phyloP scores from a whole-genome alignment of 768 basidiomycete genomes.

The Rhodotorula babjevae region DNA sequence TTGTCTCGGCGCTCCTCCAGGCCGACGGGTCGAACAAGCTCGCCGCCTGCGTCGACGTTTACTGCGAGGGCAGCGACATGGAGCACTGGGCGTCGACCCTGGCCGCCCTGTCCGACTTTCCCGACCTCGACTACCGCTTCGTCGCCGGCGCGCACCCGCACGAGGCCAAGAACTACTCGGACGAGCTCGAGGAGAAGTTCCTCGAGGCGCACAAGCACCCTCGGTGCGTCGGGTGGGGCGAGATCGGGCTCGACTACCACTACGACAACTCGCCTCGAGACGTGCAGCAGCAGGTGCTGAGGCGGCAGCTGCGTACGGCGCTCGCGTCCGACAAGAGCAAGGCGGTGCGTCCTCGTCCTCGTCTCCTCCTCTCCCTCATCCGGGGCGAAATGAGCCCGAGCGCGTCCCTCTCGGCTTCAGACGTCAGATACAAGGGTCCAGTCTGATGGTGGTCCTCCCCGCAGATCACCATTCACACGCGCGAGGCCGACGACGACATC shows the following conservation, averaged over 20 bases:
- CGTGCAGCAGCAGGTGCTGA: slow-evolving; percentile 63
- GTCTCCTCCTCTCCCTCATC: background rate
- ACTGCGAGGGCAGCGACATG: slow-evolving; percentile 61
- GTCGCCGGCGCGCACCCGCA: slow-evolving; percentile 63
- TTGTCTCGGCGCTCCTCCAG: slow-evolving; percentile 60
- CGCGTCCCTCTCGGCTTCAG: rapidly evolving
- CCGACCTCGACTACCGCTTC: slow-evolving; percentile 66
- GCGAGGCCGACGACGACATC: slow-evolving; percentile 78
- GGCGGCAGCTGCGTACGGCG: slow-evolving; percentile 64
- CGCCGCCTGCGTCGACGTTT: slow-evolving; percentile 66
- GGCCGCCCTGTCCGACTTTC: slow-evolving; percentile 12
- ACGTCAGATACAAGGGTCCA: too few species aligned
- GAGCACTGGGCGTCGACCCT: slow-evolving; percentile 6
- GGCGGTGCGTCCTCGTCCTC: slow-evolving; percentile 46
- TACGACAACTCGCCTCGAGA: slow-evolving; percentile 71
- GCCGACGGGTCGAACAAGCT: background rate
- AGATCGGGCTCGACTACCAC: slow-evolving; percentile 78
- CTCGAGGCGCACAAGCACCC: slow-evolving; percentile 57
- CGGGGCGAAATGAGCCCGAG: too few species aligned
- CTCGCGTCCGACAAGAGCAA: slow-evolving; percentile 58
- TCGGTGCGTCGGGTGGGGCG: slow-evolving; percentile 80
- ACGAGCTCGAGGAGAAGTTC: slow-evolving; percentile 66
- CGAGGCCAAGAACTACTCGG: slow-evolving; percentile 64
- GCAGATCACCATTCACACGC: slow-evolving; percentile 70
- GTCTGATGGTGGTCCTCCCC: background rate